Conservation (phyloP, 805 yeast species). For the Dipodascus albidus region DNA sequence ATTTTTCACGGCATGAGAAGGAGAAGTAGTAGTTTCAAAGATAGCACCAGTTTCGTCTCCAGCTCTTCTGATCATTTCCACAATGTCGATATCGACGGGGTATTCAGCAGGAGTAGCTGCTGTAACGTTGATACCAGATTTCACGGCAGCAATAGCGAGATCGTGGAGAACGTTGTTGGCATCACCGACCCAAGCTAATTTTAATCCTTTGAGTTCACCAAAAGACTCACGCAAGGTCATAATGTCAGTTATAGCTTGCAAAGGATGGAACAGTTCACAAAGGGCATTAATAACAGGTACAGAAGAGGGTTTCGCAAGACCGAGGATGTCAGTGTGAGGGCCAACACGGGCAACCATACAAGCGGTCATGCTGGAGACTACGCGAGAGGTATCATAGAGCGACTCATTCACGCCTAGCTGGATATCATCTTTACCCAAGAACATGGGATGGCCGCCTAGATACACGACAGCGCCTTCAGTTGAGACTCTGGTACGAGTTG, state of each 20-base stretch:
- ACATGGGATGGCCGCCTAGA: conserved; percentile 94
- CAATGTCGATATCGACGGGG: conserved; percentile 46
- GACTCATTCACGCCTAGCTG: conserved; percentile 95
- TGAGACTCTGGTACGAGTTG: conserved; percentile 90
- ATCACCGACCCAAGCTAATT: conserved; percentile 93
- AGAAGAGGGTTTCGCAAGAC: conserved; percentile 61
- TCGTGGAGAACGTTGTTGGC: conserved; percentile 94
- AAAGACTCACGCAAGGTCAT: conserved; percentile 77
- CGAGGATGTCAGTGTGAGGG: conserved; percentile 69
- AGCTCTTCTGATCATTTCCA: conserved; percentile 40
- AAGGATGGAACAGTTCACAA: conserved; percentile 88
- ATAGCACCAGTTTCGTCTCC: conserved; percentile 36
- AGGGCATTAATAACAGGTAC: conserved; percentile 92
- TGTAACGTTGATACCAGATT: conserved; percentile 70
- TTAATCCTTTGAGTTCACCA: conserved; percentile 40
- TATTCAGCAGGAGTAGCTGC: conserved; percentile 77
- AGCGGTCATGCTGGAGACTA: conserved; percentile 92
- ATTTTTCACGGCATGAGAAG: conserved; percentile 55
- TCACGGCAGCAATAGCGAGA: conserved; percentile 76
- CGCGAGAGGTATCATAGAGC: conserved; percentile 76
- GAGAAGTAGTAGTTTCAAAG: conserved; percentile 57
- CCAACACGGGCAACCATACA: conserved; percentile 95
- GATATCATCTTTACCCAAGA: conserved; percentile 90
- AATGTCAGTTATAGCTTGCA: conserved; percentile 89
- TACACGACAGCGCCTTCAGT: conserved; percentile 89